phyloP scores from a whole-genome alignment of 2,329 filamentous ascomycete genomes.

The Botryotinia narcissicola region DNA sequence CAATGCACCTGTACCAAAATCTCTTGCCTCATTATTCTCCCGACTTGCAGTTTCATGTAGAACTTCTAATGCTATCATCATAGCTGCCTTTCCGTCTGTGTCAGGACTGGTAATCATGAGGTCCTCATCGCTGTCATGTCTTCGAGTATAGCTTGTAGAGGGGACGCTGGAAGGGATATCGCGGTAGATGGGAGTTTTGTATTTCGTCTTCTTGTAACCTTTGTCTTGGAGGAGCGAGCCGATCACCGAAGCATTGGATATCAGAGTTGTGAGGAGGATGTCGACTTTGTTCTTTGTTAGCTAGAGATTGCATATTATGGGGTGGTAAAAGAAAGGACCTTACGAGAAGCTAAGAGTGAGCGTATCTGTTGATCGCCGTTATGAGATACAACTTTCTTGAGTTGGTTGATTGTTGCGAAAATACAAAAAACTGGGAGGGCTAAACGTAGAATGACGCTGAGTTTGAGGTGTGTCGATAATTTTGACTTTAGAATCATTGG shows the following conservation, averaged over 20 bases:
- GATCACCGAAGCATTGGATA: slow-evolving; percentile 86
- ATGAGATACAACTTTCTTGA: slow-evolving; percentile 67
- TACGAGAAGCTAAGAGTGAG: slow-evolving; percentile 73
- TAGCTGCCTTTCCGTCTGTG: neutral
- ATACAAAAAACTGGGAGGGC: slow-evolving; percentile 67
- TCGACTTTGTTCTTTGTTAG: slow-evolving; percentile 50
- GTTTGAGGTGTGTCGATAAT: slow-evolving; percentile 52
- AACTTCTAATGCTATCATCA: neutral
- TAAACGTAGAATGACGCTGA: slow-evolving; percentile 9
- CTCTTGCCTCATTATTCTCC: neutral
- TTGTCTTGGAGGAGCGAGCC: slow-evolving; percentile 88
- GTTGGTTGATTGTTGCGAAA: slow-evolving; percentile 71
- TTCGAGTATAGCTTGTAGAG: neutral
- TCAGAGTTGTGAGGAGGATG: slow-evolving; percentile 78
- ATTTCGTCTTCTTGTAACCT: slow-evolving; percentile 85
- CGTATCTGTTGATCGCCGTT: slow-evolving; percentile 78
- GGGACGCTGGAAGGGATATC: neutral
- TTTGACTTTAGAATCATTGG: slow-evolving; percentile 78
- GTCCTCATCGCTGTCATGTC: slow-evolving; percentile 10
- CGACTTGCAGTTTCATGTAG: neutral
- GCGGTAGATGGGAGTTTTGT: slow-evolving; percentile 42
- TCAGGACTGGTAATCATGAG: slow-evolving; percentile 1
- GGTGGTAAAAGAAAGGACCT: neutral
- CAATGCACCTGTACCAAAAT: neutral
- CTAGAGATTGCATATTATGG: neutral